Evolutionary conservation across 2,329 filamentous ascomycete species (phyloP), one percentile per base, ranked within the genome.

Genomic region (Apiospora saccharicola): DNA sequence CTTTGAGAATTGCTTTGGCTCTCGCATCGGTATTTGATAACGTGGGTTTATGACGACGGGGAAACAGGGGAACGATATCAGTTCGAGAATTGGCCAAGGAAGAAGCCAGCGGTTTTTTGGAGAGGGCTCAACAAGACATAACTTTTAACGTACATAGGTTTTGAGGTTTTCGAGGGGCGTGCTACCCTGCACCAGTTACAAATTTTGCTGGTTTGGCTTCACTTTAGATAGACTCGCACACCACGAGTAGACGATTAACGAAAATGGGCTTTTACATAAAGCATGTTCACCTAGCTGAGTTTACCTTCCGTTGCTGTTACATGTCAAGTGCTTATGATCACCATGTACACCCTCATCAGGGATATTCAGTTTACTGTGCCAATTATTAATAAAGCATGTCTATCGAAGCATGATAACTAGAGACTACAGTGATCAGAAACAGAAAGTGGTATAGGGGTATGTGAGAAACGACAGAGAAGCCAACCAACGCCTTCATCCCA

Each of bases 401-500:
- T 64, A 64, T 64, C 22, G 57, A 41, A n/a, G 41, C 4, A 64
- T 64, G 34, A n/a, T 41, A 10, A 41, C 30, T 64, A 64, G 10
- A n/a, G 34, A 64, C 30, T 64, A 64, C 30, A 41, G 19, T 64
- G 24, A 64, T 10, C n/a, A 41, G 57, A n/a, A 41, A 16, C 7
- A 64, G 46, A 41, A 41, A 64, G 4, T 24, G 57, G 30, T 64
- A 64, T 64, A 64, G 57, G 57, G 57, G 57, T 64, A 64, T 64
- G 53, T 37, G 19, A 19, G 24, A 37, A 37, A 61, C 22, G 57
- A 41, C 57, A 64, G 34, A 64, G 30, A 14, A 64, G 19, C 57
- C 57, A 64, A n/a, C 57, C 57, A 64, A 64, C 57, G 57, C 57
- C 57, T 64, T 64, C 3, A 64, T 64, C 57, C 57, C 57, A 41